A percentile compares a stretch with the other conserved stretches of the same genome.
These are phyloP conservation scores for Scolecobasidium constrictum DNA, from an alignment of 2,329 filamentous ascomycete genomes.

Conservation along the genomic window DNA sequence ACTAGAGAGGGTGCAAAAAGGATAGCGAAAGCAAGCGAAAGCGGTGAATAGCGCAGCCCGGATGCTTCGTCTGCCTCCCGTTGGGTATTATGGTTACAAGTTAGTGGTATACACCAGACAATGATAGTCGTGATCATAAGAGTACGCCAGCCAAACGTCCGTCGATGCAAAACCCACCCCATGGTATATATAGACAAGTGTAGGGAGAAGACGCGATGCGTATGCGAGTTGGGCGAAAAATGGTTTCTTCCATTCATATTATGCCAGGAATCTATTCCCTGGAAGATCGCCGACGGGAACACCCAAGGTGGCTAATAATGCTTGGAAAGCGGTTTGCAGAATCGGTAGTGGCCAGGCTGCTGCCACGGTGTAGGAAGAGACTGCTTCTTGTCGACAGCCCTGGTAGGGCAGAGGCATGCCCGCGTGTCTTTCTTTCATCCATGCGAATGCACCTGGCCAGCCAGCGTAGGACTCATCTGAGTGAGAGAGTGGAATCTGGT, in stretches of 20 bases:
- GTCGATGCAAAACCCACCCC: too few relatives aligned
- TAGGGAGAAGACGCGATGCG: neutral
- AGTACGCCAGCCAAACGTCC: too few relatives aligned
- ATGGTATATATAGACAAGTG: too few relatives aligned
- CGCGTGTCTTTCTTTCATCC: slow-evolving; percentile 6
- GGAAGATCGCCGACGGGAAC: neutral
- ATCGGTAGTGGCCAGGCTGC: neutral
- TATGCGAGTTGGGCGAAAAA: neutral
- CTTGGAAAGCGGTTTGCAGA: neutral
- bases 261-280: neutral
- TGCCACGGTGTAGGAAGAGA: neutral
- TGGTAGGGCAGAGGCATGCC: neutral
- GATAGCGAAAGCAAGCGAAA: too few relatives aligned
- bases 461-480: slow-evolving; percentile 4
- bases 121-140: neutral
- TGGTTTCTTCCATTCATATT: too few relatives aligned
- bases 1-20: neutral
- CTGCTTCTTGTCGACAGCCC: neutral
- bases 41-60: neutral
- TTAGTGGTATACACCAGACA: neutral
- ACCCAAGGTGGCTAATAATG: neutral
- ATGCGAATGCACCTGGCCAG: slow-evolving; percentile 8
- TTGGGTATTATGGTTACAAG: neutral
- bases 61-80: neutral
- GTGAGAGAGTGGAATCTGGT: slow-evolving; percentile 5